These are phyloP conservation scores for Alternaria alternata DNA, from an alignment of 2,329 filamentous ascomycete genomes.

Conservation along the genomic window DNA sequence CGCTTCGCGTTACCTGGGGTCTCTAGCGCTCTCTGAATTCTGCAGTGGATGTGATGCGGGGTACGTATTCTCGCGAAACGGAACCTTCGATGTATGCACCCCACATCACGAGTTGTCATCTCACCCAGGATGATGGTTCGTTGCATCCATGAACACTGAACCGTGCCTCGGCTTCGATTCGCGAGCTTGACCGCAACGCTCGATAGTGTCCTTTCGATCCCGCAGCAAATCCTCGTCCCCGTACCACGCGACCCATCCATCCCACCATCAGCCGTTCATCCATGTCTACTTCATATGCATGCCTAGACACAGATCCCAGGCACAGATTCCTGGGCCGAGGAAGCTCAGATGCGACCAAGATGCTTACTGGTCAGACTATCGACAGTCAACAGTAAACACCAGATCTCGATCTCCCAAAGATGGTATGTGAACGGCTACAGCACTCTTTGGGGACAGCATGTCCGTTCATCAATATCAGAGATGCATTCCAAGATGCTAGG, in stretches of 20 bases:
- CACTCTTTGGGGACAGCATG: neutral
- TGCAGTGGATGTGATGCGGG: neutral
- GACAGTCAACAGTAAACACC: neutral
- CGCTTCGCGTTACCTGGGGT: neutral
- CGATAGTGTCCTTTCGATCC: neutral
- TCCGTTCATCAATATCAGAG: neutral
- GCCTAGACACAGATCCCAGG: neutral
- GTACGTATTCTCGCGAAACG: constrained; percentile 1
- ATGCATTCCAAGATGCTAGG: neutral
- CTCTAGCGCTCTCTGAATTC: neutral
- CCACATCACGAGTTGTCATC: constrained; percentile 6
- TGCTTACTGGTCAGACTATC: neutral
- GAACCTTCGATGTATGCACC: constrained; percentile 1
- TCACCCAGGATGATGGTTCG: neutral
- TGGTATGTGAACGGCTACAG: neutral
- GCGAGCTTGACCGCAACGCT: neutral
- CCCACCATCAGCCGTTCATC: neutral
- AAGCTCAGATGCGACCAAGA: neutral
- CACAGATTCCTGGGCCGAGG: neutral
- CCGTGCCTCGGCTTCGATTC: constrained; percentile 4
- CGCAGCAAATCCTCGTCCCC: neutral
- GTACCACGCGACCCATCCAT: constrained; percentile 2
- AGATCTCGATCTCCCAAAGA: neutral
- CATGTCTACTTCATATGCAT: neutral
- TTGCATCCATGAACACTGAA: constrained; percentile 1